Evolutionary conservation across 768 basidiomycete genomes (phyloP), one percentile per base, ranked within the genome.

Genomic region (Daedaleopsis sinensis): DNA sequence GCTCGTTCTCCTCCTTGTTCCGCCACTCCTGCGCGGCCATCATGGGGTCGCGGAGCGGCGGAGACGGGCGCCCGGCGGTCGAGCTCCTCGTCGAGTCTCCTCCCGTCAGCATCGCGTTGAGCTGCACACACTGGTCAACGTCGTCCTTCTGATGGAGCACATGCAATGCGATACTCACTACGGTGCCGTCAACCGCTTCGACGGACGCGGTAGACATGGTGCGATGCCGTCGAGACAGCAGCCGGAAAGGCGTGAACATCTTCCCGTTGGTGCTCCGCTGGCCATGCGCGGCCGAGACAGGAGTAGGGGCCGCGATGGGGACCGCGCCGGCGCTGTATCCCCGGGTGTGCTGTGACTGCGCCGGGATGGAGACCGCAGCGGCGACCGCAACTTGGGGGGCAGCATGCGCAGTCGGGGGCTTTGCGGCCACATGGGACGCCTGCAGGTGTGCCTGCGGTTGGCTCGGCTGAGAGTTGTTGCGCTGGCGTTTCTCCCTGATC

Each of bases 121-220:
- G 74, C 87, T 89, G 19, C 27, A 32, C 27, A 32, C 27, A 15
- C 39, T 50, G 46, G 16, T 5, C 66, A 12, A 54, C 52, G 42
- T 51, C 57, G 50, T 9, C 46, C 12, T 11, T 6, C 3, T 21
- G 10, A 56, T 38, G 18, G 5, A 10, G 42, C 19, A 1, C 19
- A 7, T 18, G 38, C 18, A 10, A 9, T 46, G 48, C 58, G n/a
- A 58, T 36, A 69, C 89, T 74, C 72, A 93, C 91, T 52, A 88
- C 87, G 57, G 90, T 91, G 39, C 91, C 91, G 68, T 92, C 85
- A 65, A 86, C 82, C 24, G 90, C 91, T 70, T 93, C 91, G 36
- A 90, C 77, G 44, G 91, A 93, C 37, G 86, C 86, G 39, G 84
- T 80, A 16, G 91, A 93, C 44, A 93, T 77, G 8, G 88, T 86